Evolutionary conservation across 225 moss, liverwort and hornwort genomes (phyloP), one percentile per base, ranked within the genome.

Genomic region (Asterella californica): DNA sequence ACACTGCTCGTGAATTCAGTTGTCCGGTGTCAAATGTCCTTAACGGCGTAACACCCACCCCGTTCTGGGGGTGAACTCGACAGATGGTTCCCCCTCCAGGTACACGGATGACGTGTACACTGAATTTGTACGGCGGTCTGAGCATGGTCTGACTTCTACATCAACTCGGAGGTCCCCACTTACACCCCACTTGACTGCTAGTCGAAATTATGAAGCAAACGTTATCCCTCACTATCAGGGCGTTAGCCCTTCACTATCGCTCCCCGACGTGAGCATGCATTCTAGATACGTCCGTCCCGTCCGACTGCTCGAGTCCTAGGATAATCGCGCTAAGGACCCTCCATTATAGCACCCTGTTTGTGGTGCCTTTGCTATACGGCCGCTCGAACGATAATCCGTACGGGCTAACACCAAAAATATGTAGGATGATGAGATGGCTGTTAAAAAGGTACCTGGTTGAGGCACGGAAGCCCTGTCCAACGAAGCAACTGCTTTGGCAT

Each of bases 401-500:
- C 32, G 42, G 42, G 69, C 38, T 37, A 70, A 22, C 30, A 70
- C 42, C 6, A 4, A 70, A 42, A 36, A 36, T 68, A 2, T 37
- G 24, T 25, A 70, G 37, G 38, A 70, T 22, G 10, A 37, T 42
- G 2, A 70, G 32, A 37, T 45, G 69, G 38, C 38, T 45, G 74
- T 19, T 18, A 21, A 50, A 42, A 54, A 74, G 27, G 48, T 52
- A 74, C 74, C 74, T 74, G 50, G 74, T 21, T 74, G 74, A 53
- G 74, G 48, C 74, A 74, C 14, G 50, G 49, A 18, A 74, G 50
- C 74, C 53, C 74, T 74, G 49, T 74, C 74, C 49, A 74, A 74
- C 27, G 86, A 38, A 47, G 86, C 30, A 27, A 83, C 83, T 46
- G 83, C 11, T 69, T 82, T 87, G 18, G n/a, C 60, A 45, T 84